Evolutionary conservation across 257 asterid genomes (phyloP).

Genomic region (Nicotiana obtusifolia): DNA sequence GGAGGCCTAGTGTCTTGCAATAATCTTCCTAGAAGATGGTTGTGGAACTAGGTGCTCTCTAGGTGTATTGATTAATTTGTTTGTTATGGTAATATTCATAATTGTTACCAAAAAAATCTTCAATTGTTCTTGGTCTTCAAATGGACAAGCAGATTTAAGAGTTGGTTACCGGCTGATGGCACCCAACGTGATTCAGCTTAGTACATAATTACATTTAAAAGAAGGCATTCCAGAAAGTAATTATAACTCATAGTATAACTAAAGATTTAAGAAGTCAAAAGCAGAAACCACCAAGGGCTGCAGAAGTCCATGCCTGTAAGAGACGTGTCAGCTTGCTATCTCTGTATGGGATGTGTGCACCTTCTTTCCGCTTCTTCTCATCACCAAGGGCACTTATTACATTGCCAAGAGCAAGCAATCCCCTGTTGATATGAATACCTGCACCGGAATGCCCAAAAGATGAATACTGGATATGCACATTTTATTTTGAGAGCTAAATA

Average conservation of each 20-base stretch:
- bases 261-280: neutral
- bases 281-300: neutral
- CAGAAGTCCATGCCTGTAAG: conserved; percentile 50
- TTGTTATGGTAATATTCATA: no score
- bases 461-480: neutral
- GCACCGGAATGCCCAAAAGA: conserved; percentile 8
- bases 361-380: conserved; percentile 90
- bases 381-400: conserved; percentile 98
- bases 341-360: conserved; percentile 97
- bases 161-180: neutral
- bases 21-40: no score
- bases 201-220: neutral
- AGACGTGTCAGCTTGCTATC: conserved; percentile 97
- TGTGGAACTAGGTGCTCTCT: no score
- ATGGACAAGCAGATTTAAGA: neutral
- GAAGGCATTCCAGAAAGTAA: neutral
- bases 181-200: neutral
- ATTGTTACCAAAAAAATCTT: neutral
- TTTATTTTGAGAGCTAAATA: neutral
- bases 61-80: no score
- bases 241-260: neutral
- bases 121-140: neutral
- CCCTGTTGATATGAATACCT: conserved; percentile 98
- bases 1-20: no score
- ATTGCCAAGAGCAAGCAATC: conserved; percentile 92